Evolutionary conservation across 768 basidiomycete species (phyloP).

Genomic region (Pleurotus tuoliensis): DNA sequence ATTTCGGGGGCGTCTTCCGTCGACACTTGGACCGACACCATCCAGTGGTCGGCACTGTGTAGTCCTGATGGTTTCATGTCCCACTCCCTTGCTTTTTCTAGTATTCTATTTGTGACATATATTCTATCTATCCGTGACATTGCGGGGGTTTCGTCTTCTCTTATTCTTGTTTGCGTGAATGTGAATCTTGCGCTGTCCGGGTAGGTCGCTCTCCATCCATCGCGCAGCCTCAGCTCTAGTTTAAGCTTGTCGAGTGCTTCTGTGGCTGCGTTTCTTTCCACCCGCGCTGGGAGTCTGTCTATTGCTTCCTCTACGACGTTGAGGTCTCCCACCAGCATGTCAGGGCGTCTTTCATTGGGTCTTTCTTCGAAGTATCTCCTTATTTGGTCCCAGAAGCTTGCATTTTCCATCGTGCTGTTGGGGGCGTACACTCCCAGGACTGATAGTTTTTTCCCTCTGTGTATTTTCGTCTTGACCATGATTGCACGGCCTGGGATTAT

Average conservation of each 20-base stretch:
- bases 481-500: slow-evolving; percentile 26
- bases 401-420: slow-evolving; percentile 22
- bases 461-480: slow-evolving; percentile 14
- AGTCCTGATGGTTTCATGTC: slow-evolving; percentile 16
- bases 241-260: slow-evolving; percentile 20
- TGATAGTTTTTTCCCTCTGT: slow-evolving; percentile 12
- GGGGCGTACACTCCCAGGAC: slow-evolving; percentile 34
- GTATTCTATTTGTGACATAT: slow-evolving; percentile 18
- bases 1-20: slow-evolving; percentile 18
- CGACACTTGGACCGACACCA: slow-evolving; percentile 21
- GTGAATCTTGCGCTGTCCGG: slow-evolving; percentile 21
- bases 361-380: slow-evolving; percentile 4
- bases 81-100: slow-evolving; percentile 19
- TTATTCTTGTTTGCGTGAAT: slow-evolving; percentile 14
- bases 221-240: slow-evolving; percentile 12
- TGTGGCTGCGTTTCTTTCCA: slow-evolving; percentile 12
- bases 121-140: slow-evolving; percentile 32
- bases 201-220: slow-evolving; percentile 29
- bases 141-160: slow-evolving; percentile 8
- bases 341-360: slow-evolving; percentile 15
- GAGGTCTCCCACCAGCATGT: slow-evolving; percentile 36
- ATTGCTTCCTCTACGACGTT: slow-evolving; percentile 36
- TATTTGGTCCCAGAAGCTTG: slow-evolving; percentile 24
- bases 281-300: slow-evolving; percentile 26
- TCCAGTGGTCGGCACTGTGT: slow-evolving; percentile 24